Percentiles rank a stretch among this genome's conserved stretches.
Evolutionary conservation across 1,139 yeast genomes (phyloP).

Genomic region (Pneumocystis canis): DNA sequence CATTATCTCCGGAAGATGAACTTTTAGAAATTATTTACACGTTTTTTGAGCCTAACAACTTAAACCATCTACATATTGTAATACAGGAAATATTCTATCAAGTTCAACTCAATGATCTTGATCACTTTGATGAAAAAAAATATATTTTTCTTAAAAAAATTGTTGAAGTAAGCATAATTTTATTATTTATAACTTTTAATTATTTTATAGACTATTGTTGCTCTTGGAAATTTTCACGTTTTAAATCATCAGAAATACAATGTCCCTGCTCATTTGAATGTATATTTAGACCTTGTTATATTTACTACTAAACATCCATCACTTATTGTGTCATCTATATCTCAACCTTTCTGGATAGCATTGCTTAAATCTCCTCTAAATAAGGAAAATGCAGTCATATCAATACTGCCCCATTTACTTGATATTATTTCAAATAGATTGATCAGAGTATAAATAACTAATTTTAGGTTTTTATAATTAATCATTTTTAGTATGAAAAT

Average conservation of each 20-base stretch:
- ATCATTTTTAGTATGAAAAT: constrained; percentile 39
- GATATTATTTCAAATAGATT: constrained; percentile 69
- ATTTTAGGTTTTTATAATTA: not conserved
- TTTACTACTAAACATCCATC: constrained; percentile 74
- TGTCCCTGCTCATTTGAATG: constrained; percentile 35
- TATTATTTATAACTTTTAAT: not conserved
- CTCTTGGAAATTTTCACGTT: constrained; percentile 54
- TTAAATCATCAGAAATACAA: constrained; percentile 60
- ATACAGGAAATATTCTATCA: constrained; percentile 33
- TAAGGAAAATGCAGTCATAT: constrained; percentile 21
- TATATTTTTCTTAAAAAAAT: constrained; percentile 76
- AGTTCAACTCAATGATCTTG: constrained; percentile 48
- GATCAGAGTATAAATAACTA: constrained; percentile 21
- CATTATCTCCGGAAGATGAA: constrained; percentile 55
- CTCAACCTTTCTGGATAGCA: constrained; percentile 88
- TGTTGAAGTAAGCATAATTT: constrained; percentile 37
- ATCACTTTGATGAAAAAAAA: constrained; percentile 57
- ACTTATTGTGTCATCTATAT: constrained; percentile 76
- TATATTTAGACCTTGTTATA: constrained; percentile 59
- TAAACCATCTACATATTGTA: constrained; percentile 20
- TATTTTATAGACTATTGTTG: not conserved
- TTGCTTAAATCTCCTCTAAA: constrained; percentile 38
- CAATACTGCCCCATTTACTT: constrained; percentile 48
- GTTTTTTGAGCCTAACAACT: constrained; percentile 59
- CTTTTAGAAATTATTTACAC: constrained; percentile 67